Conservation (phyloP, 2,329 filamentous ascomycete genomes). For the Ceratocystis ficicola region DNA sequence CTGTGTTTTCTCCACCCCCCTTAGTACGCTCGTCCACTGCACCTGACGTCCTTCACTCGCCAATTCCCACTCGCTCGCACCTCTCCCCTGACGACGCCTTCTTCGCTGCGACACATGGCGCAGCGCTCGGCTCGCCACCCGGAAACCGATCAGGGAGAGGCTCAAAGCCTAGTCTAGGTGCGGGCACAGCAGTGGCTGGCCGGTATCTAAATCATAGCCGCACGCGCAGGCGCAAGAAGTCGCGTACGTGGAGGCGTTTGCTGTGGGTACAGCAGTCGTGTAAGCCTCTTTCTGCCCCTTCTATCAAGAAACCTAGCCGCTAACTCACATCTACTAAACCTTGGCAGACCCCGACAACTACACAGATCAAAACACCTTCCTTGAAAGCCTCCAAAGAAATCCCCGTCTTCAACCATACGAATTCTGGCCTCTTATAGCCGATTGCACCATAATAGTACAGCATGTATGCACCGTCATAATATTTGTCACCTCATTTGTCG, state of each 20-base stretch:
- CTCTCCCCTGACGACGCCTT: conserved; percentile 80
- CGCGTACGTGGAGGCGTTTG: conserved; percentile 80
- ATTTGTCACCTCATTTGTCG: conserved; percentile 86
- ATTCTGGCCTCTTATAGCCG: conserved; percentile 92
- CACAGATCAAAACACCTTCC: conserved; percentile 90
- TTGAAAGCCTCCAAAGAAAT: conserved; percentile 90
- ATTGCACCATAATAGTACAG: conserved; percentile 92
- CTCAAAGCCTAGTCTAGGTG: conserved; percentile 24
- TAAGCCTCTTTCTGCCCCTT: conserved; percentile 36
- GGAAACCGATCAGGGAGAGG: conserved; percentile 21
- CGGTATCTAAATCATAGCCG: conserved; percentile 43
- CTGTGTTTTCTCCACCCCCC: neutral
- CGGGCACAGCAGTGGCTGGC: conserved; percentile 30
- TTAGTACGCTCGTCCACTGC: conserved; percentile 14
- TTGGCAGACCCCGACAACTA: conserved; percentile 86
- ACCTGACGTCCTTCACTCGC: conserved; percentile 28
- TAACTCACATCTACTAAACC: conserved; percentile 4
- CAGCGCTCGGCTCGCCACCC: conserved; percentile 38
- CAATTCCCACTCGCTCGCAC: conserved; percentile 42
- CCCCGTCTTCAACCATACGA: conserved; percentile 89
- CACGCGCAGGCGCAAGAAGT: conserved; percentile 56
- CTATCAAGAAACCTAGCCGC: conserved; percentile 25
- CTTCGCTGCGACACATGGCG: conserved; percentile 33
- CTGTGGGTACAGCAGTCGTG: conserved; percentile 96
- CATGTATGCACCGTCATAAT: conserved; percentile 92